Evolutionary conservation across 495 filamentous ascomycete species (phyloP), one percentile per base, ranked within the genome.

Genomic region (Copromyces sp.): DNA sequence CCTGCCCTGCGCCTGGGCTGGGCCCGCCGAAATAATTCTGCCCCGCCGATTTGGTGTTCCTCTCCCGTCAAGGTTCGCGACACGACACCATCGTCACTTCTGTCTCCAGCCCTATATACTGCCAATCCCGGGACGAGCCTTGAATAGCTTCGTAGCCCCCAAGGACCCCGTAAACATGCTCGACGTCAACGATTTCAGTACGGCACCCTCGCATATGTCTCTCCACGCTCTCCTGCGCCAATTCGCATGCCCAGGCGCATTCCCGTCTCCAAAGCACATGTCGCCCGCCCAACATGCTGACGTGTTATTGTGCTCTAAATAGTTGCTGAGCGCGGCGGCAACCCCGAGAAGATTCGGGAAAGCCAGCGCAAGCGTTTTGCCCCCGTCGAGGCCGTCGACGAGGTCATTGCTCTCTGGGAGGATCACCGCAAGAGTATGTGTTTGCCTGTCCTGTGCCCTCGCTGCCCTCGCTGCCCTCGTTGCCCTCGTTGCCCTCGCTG

Each of bases 271-370:
- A 65, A 61, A 65, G 14, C 53, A 65, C 53, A 65, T 65, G 53
- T 65, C 53, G 47, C 47, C 47, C 37, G 39, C 41, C n/a, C 72
- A 75, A 61, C 72, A 93, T 93, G 93, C 86, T 97, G 73, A 93
- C 84, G 11, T 65, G 47, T 16, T 61, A 14, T 59, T 75, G 91
- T 93, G 77, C 94, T 94, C 82, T 89, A 12, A 71, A 61, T 71
- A 80, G 78, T 99, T 81, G 84, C 86, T 77, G 92, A 97, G 77
- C 90, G 93, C 73, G 95, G 94, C 75, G 96, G 95, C 74, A 87
- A 97, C 83, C 92, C 93, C 14, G 90, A 94, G 73, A 88, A 88
- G 81, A 95, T 99, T 82, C 92, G 91, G 80, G 93, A 97, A 81
- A 93, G 90, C 77, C 95, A 99, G 81, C 86, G 90, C 76, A 89